Conservation (phyloP, 805 yeast species). For the Myxozyma udenii region DNA sequence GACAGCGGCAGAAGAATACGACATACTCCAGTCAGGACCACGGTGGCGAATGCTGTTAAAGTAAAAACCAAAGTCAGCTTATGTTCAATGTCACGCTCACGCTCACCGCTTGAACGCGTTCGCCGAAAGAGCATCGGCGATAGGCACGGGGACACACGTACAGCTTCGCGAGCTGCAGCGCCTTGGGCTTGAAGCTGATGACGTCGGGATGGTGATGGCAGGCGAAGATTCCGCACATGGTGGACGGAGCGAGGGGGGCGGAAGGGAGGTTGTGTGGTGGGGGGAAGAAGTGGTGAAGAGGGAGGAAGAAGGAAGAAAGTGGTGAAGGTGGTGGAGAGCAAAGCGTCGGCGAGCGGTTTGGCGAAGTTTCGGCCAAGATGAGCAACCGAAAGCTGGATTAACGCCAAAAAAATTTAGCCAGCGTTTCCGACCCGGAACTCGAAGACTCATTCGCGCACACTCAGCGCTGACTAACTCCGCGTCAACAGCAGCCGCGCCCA, state of each 20-base stretch:
- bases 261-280: constrained; percentile 4
- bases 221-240: constrained; percentile 98
- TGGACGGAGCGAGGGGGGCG: too few species aligned
- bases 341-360: background rate
- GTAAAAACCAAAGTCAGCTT: background rate
- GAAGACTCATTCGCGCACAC: too few species aligned
- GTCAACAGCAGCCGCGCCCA: too few species aligned
- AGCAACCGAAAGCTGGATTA: too few species aligned
- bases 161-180: constrained; percentile 77
- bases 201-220: constrained; percentile 80
- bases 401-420: too few species aligned
- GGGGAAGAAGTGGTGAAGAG: background rate
- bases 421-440: too few species aligned
- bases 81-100: background rate
- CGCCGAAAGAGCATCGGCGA: background rate
- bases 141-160: constrained; percentile 6
- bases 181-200: constrained; percentile 76
- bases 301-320: background rate
- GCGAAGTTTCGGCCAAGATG: too few species aligned
- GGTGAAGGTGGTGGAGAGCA: background rate
- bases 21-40: constrained; percentile 90
- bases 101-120: background rate
- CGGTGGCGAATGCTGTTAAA: constrained; percentile 85
- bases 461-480: too few species aligned
- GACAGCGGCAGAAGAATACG: too few species aligned